Percentiles rank a stretch among this genome's conserved stretches.
Evolutionary conservation across 129 eudicot species (phyloP).

Genomic region (Dittrichia graveolens): DNA sequence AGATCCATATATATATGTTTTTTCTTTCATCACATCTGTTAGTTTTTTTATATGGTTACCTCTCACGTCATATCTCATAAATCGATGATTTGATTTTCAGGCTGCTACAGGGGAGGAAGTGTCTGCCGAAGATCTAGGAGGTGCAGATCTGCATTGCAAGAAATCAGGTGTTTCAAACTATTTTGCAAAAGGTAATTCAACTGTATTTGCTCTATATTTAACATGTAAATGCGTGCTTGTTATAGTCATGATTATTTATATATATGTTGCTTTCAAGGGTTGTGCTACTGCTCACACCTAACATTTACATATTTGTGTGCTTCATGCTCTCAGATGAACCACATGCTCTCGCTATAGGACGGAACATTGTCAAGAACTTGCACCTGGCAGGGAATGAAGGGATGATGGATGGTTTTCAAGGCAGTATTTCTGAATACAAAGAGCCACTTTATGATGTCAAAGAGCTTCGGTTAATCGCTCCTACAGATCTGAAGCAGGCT

Average conservation of each 20-base stretch:
- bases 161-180: constrained; percentile 94
- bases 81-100: constrained; percentile 47
- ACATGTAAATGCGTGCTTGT: too few species aligned
- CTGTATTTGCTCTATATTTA: background rate
- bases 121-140: constrained; percentile 95
- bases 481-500: constrained; percentile 85
- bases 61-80: background rate
- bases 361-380: constrained; percentile 87
- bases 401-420: constrained; percentile 26
- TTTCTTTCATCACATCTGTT: background rate
- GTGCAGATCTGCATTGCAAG: constrained; percentile 93
- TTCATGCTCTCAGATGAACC: constrained; percentile 70
- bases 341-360: constrained; percentile 90
- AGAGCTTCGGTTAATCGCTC: constrained; percentile 89
- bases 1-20: constrained; percentile 6
- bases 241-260: background rate
- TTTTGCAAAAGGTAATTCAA: constrained; percentile 74
- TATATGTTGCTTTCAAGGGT: background rate
- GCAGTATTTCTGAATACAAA: constrained; percentile 45
- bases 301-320: constrained; percentile 7
- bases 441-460: constrained; percentile 81
- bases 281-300: background rate
- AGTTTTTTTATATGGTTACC: background rate
- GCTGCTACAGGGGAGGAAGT: constrained; percentile 99
- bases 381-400: constrained; percentile 73